Base-by-base conservation (phyloP, 257 asterid genomes). In the Ilex aquifolium region DNA sequence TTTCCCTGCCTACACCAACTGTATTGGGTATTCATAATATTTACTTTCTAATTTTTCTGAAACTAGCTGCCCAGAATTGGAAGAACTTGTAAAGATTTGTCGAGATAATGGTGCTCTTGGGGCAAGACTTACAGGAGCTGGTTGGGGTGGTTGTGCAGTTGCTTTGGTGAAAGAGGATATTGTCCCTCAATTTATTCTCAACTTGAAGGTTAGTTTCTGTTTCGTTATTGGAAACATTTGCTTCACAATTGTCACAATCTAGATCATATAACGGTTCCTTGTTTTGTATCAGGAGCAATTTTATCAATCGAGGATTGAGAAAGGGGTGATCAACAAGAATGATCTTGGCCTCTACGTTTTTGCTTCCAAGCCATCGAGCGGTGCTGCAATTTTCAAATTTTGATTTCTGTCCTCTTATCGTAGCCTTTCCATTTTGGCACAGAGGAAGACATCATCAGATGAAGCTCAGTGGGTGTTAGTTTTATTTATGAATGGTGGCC, bases 71-170 rank as follows among this genome's bases (percentile, higher is more conserved):
- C 94, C 95, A 0, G 99, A 93, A 78, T 70, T 93, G 72, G 97
- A 93, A 76, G 97, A 93, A 80, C 97, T 90, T 13, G 94, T 87
- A 14, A 79, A 81, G 73, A 62, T 66, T 57, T 80, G 81, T 57
- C 85, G 90, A 3, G 88, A 83, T 31, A 93, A 93, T 59, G 95
- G 95, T 62, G 96, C 96, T 50, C 83, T 93, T 0, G 99, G 99
- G 59, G 95, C 96, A 2, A 85, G 97, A 79, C 96, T 93, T 15
- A 93, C 99, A 0, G 97, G 99, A 61, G 99, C 99, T 5, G 97
- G 99, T 65, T 93, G 99, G 99, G 99, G 99, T 56, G 99, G 97
- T 32, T 93, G 99, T 74, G 88, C 95, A 0, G 99, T 93, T 32
- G 95, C 97, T n/a, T 77, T 93, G 17, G 99, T 93, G 62, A 87